Conservation (phyloP, 352 stramenopile species). For the Globisporangium iwayamae region DNA sequence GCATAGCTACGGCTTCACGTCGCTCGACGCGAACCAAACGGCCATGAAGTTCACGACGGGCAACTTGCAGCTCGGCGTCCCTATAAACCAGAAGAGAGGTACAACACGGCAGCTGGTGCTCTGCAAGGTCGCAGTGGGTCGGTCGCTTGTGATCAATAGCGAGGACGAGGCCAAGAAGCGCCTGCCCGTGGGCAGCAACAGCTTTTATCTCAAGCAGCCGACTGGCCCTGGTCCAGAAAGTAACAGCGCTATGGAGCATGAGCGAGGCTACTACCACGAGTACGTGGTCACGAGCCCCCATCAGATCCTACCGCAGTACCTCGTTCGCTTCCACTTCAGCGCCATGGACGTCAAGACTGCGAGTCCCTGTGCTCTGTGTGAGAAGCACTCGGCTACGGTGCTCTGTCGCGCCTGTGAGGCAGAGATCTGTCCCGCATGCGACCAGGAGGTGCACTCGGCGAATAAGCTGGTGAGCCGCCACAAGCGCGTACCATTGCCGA, state of each 20-base stretch:
- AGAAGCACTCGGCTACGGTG: conserved; percentile 45
- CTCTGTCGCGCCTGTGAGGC: conserved; percentile 63
- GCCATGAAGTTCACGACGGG: conserved; percentile 71
- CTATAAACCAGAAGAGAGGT: conserved; percentile 10
- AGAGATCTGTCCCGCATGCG: conserved; percentile 59
- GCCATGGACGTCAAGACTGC: conserved; percentile 24
- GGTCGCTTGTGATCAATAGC: conserved; percentile 42
- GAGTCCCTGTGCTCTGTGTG: conserved; percentile 55
- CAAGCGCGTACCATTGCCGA: conserved; percentile 37
- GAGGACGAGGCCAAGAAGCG: conserved; percentile 39
- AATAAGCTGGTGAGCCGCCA: conserved; percentile 81
- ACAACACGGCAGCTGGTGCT: conserved; percentile 56
- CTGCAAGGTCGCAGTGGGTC: conserved; percentile 69
- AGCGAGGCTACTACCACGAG: conserved; percentile 61
- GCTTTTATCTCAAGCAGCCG: conserved; percentile 46
- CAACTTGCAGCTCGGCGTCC: conserved; percentile 37
- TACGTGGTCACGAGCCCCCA: conserved; percentile 66
- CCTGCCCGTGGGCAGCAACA: conserved; percentile 67
- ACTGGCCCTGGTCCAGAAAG: conserved; percentile 12
- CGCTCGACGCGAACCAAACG: conserved; percentile 34
- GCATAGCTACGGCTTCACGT: conserved; percentile 51
- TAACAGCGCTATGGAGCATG: conserved; percentile 9
- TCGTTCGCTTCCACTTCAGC: conserved; percentile 60
- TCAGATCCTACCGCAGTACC: conserved; percentile 67
- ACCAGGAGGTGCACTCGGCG: conserved; percentile 69